These are phyloP conservation scores for Rasamsonia emersonii DNA, from an alignment of 2,329 filamentous ascomycete species.

Conservation along the genomic window DNA sequence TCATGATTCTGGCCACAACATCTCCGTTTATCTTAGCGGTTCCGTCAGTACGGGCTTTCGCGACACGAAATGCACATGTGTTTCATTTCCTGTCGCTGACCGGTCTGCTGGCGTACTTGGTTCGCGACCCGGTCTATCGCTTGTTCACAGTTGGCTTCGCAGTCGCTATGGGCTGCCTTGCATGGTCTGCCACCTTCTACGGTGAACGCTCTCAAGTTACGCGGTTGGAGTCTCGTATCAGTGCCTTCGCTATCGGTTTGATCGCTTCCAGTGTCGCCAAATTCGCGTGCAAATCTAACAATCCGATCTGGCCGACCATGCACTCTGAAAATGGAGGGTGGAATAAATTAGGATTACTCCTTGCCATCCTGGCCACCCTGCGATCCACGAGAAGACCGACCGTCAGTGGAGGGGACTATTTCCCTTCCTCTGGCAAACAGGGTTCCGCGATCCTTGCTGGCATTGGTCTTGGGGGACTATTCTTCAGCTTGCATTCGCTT, in stretches of 20 bases:
- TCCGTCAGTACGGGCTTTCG: constrained; percentile 56
- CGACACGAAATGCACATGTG: constrained; percentile 59
- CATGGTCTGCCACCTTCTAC: constrained; percentile 75
- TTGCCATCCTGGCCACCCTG: constrained; percentile 68
- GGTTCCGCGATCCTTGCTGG: constrained; percentile 65
- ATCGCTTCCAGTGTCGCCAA: constrained; percentile 82
- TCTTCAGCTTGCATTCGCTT: constrained; percentile 86
- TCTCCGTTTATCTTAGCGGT: constrained; percentile 73
- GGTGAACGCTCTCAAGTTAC: constrained; percentile 71
- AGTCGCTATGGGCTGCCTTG: constrained; percentile 69
- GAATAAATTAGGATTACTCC: constrained; percentile 71
- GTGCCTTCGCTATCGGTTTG: constrained; percentile 73
- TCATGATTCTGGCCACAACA: constrained; percentile 72
- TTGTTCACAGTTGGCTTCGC: constrained; percentile 75
- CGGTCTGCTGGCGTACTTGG: constrained; percentile 70
- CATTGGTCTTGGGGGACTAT: constrained; percentile 69
- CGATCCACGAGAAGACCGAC: constrained; percentile 62
- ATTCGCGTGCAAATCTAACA: constrained; percentile 89
- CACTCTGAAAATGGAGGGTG: constrained; percentile 82
- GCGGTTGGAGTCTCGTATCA: constrained; percentile 71
- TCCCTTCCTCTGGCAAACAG: constrained; percentile 46
- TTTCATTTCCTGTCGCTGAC: constrained; percentile 69
- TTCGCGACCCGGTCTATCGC: constrained; percentile 63
- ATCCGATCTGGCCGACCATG: constrained; percentile 94
- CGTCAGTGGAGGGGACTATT: constrained; percentile 41